Conservation (phyloP, 1,139 yeast species). For the Taphrina pruni region DNA sequence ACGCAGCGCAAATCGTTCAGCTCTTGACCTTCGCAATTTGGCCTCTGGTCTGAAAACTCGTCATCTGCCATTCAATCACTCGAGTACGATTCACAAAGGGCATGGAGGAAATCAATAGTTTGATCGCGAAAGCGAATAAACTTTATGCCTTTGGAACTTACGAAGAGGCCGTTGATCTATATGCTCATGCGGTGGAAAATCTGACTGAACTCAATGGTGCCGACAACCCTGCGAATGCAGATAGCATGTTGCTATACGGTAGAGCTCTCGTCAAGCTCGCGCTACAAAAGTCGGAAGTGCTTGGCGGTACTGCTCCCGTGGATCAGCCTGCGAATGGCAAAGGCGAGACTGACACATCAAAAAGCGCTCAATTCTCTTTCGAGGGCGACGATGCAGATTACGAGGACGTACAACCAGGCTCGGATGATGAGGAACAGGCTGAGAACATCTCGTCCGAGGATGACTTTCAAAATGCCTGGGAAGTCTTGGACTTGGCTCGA, state of each 20-base stretch:
- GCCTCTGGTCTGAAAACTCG: too few species aligned
- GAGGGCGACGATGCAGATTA: constrained; percentile 52
- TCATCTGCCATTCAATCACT: too few species aligned
- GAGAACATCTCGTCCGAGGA: constrained; percentile 62
- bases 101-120: constrained; percentile 19
- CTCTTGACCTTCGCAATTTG: too few species aligned
- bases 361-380: constrained; percentile 43
- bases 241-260: constrained; percentile 76
- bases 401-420: constrained; percentile 53
- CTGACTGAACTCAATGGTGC: constrained; percentile 61
- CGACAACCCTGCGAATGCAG: constrained; percentile 61
- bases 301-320: constrained; percentile 56
- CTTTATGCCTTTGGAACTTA: constrained; percentile 52
- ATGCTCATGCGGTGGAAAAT: constrained; percentile 75
- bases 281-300: constrained; percentile 74
- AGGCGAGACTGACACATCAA: neutral
- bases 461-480: constrained; percentile 90
- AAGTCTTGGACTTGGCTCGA: constrained; percentile 75
- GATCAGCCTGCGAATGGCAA: neutral
- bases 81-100: neutral
- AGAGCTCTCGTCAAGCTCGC: constrained; percentile 80
- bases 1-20: too few species aligned
- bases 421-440: constrained; percentile 52
- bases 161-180: constrained; percentile 71
- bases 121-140: constrained; percentile 40